Evolutionary conservation across 2,329 filamentous ascomycete genomes (phyloP).

Genomic region (Albophoma yamanashiensis): DNA sequence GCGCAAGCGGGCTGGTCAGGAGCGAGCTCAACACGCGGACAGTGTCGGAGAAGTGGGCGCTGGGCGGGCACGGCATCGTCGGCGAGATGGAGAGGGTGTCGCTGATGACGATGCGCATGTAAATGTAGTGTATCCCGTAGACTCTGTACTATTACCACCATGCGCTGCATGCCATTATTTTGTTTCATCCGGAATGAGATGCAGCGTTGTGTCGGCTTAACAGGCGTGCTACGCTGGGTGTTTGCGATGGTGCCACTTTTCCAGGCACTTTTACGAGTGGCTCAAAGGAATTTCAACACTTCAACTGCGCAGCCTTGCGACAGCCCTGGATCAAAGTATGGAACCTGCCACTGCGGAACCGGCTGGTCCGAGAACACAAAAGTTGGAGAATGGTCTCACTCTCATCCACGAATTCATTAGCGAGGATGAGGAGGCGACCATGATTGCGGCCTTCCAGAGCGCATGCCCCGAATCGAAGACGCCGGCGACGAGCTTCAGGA

Average conservation of each 20-base stretch:
- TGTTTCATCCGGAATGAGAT: neutral
- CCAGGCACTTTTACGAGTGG: neutral
- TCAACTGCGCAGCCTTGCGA: neutral
- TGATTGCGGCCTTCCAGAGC: neutral
- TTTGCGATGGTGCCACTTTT: neutral
- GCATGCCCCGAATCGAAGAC: neutral
- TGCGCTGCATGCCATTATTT: neutral
- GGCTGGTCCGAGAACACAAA: neutral
- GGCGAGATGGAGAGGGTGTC: constrained; percentile 72
- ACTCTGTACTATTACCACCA: constrained; percentile 12
- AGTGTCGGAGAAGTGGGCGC: constrained; percentile 73
- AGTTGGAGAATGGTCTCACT: neutral
- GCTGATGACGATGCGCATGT: constrained; percentile 37
- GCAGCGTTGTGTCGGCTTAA: neutral
- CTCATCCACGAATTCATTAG: neutral
- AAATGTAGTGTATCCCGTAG: constrained; percentile 13
- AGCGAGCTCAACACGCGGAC: constrained; percentile 56
- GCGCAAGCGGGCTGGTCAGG: constrained; percentile 69
- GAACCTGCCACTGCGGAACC: neutral
- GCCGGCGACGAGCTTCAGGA: neutral
- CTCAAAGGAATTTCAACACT: neutral
- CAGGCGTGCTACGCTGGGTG: neutral
- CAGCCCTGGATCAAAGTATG: neutral
- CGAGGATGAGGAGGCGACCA: neutral
- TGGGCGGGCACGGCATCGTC: constrained; percentile 71